phyloP scores from a whole-genome alignment of 2,329 filamentous ascomycete genomes.

The Fusarium miscanthi region DNA sequence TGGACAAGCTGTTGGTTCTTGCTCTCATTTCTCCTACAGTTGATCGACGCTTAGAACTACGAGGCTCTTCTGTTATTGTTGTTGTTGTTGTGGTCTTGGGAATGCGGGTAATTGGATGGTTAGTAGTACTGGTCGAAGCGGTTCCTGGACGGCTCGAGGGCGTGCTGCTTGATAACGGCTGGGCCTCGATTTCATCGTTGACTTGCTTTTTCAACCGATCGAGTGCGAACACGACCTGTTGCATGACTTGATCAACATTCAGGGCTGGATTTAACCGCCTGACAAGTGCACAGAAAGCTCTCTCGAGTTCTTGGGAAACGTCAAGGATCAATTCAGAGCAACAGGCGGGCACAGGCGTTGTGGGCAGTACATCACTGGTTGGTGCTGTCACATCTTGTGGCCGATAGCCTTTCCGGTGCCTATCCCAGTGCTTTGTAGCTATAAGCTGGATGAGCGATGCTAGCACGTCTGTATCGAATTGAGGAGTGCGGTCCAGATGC shows the following conservation, averaged over 20 bases:
- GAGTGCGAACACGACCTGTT: slow-evolving; percentile 57
- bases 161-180: slow-evolving; percentile 20
- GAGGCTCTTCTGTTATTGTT: slow-evolving; percentile 18
- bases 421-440: slow-evolving; percentile 59
- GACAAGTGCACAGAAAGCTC: slow-evolving; percentile 62
- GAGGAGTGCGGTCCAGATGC: slow-evolving; percentile 8
- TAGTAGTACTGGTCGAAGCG: slow-evolving; percentile 24
- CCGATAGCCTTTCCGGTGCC: slow-evolving; percentile 55
- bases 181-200: slow-evolving; percentile 21
- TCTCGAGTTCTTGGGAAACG: slow-evolving; percentile 59
- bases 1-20: slow-evolving; percentile 31
- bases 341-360: slow-evolving; percentile 54
- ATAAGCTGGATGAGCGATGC: slow-evolving; percentile 55
- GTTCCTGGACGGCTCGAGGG: slow-evolving; percentile 33
- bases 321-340: slow-evolving; percentile 62
- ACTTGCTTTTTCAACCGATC: slow-evolving; percentile 34
- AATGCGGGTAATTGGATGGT: slow-evolving; percentile 37
- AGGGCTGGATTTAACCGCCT: slow-evolving; percentile 55
- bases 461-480: slow-evolving; percentile 31
- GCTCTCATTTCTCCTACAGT: slow-evolving; percentile 20
- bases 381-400: slow-evolving; percentile 47
- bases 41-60: slow-evolving; percentile 32
- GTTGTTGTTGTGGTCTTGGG: slow-evolving; percentile 31
- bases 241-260: slow-evolving; percentile 57
- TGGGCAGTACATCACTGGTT: slow-evolving; percentile 45